A percentile compares a stretch with the other conserved stretches of the same genome.
Evolutionary conservation across 1,139 yeast genomes (phyloP).

Genomic region (Zygotorulaspora mrakii): DNA sequence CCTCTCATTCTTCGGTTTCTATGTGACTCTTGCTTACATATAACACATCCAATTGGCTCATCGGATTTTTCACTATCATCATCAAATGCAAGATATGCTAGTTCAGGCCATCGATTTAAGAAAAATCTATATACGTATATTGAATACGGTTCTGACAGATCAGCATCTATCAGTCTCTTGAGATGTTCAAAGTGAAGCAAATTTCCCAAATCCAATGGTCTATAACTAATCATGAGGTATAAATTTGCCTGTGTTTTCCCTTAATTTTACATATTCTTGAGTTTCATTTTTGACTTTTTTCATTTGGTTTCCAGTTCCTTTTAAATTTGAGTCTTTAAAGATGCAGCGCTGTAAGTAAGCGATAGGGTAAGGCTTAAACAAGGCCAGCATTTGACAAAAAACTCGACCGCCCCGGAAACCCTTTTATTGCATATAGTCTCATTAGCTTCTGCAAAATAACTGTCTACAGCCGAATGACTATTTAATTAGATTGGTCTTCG

Average conservation of each 20-base stretch:
- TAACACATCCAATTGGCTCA: conserved; percentile 69
- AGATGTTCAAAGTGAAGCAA: conserved; percentile 36
- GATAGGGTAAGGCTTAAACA: too few relatives aligned
- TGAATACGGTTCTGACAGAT: conserved; percentile 70
- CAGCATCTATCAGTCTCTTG: conserved; percentile 50
- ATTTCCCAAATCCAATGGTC: conserved; percentile 28
- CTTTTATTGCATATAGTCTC: too few relatives aligned
- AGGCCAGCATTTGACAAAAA: too few relatives aligned
- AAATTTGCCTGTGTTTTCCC: neutral
- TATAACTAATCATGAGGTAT: conserved; percentile 23
- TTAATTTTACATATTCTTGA: too few relatives aligned
- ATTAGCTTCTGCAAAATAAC: too few relatives aligned
- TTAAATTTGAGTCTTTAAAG: neutral
- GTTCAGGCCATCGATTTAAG: conserved; percentile 64
- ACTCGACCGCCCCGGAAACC: too few relatives aligned
- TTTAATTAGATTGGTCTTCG: too few relatives aligned
- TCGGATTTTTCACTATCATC: conserved; percentile 27
- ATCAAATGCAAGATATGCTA: conserved; percentile 50
- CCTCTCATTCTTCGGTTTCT: conserved; percentile 71
- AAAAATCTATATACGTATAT: conserved; percentile 68
- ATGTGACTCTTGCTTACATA: conserved; percentile 81
- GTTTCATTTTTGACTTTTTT: too few relatives aligned
- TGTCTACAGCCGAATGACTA: too few relatives aligned
- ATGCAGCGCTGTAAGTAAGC: too few relatives aligned
- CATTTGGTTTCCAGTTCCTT: neutral